Evolutionary conservation across 2,329 filamentous ascomycete genomes (phyloP), one percentile per base, ranked within the genome.

Genomic region (Cordyceps tenuipes): DNA sequence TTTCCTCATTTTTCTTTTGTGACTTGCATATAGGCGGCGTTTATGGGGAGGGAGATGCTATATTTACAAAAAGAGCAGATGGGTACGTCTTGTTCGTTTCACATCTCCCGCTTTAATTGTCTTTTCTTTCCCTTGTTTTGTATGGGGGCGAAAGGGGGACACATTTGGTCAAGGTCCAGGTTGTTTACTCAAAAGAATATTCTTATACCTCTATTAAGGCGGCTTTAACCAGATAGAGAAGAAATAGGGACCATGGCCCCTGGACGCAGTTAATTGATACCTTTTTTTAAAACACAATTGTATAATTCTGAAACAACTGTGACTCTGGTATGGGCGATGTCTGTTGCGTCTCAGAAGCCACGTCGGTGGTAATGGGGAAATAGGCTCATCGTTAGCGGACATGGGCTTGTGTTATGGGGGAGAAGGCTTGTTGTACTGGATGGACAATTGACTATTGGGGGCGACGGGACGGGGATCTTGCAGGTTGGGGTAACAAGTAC

Each of bases 1-100:
- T 6, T 19, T 31, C 21, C 23, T 46, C n/a, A 29, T n/a, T 58
- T 43, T 59, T 52, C 39, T n/a, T 52, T 59, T 59, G 56, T 59
- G 39, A 26, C 29, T 59, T 52, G 56, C 56, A 59, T 59, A 59
- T 23, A 8, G 39, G 41, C 29, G 56, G 56, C 56, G 56, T 59
- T 59, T 31, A 26, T 52, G 56, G 56, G 13, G 15, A 46, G 39
- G 13, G 17, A 15, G 19, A 17, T 56, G 29, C 13, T 43, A 26
- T 57, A 48, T 57, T 48, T 21, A 10, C 43, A 47, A 48, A 46
- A 48, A 9, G 48, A 29, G 21, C 31, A 39, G 34, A 41, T 19
- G 31, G 21, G 34, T n/a, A 26, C 44, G 13, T 31, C 7, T 48
- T 34, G 19, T 39, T 26, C 8, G 36, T 48, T 8, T 48, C 19